Base-by-base conservation (phyloP, 116 monocot genomes). In the Dioscorea cayenensis region DNA sequence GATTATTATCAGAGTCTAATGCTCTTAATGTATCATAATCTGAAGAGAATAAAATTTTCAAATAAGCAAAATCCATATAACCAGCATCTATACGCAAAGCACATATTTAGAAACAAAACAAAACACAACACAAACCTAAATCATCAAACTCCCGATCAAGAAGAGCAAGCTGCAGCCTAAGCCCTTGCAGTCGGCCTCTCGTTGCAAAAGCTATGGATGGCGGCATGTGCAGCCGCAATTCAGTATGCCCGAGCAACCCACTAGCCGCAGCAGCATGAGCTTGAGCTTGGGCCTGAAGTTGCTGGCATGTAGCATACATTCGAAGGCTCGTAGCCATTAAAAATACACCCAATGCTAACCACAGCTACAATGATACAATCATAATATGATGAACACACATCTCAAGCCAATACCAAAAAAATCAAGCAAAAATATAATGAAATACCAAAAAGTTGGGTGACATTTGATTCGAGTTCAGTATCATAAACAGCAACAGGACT, bases 21-120 rank as follows among this genome's bases (percentile, higher is more conserved):
- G 89, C 86, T 71, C 94, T 93, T 50, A 94, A 79, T n/a, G 99
- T 73, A 84, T 94, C 99, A 85, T 99, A 93, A 77, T 99, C 99
- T 99, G 66, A 72, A 50, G 32, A 62, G 11, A 62, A 55, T 55
- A 55, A n/a, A 55, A 55, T 55, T 51, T 51, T 14, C 19, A 55
- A 16, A 2, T 23, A 20, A 62, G 8, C 62, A 1, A 12, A 9
- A 62, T 27, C 0, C 22, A 20, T 27, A 22, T 16, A 55, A 55
- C 7, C 25, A 23, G 20, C n/a, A 62, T 62, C 8, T 1, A 18
- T 3, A 71, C 12, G 23, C 16, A 6, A 38, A 16, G 62, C 11
- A 20, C 8, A 60, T 49, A 16, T n/a, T 55, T 2, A 19, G 16
- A 72, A 73, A 65, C 43, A 55, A 14, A 55, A 55, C n/a, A 4